Base-by-base conservation (phyloP, 306 rosid species). In the Betula pendula region DNA sequence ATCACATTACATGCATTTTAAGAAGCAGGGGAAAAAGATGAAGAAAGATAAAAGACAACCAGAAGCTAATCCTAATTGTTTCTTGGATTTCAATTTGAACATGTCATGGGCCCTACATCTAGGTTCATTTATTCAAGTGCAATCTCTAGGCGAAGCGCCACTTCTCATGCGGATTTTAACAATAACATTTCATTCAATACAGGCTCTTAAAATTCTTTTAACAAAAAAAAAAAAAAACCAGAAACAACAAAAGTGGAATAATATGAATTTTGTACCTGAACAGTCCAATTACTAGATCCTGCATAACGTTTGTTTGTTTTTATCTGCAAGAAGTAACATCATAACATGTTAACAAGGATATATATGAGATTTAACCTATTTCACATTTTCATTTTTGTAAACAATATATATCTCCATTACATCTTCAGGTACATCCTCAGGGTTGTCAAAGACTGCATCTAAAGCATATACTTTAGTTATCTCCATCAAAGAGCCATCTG, bases 241-340 rank as follows among this genome's bases (percentile, higher is more conserved):
- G 49, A 71, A 38, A 71, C 47, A 55, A 11, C 4, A 33, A 75
- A 5, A 43, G 65, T 60, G 20, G 62, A 67, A 50, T 66, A 60
- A 60, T 24, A 19, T 72, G 60, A 53, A 71, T 1, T 79, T 43
- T 51, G 76, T 76, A 94, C 98, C 97, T 83, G 89, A 67, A 94
- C 98, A 44, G 98, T 94, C 98, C 97, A 94, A 40, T 90, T 86
- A 51, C 80, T 17, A 48, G 98, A 90, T 74, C 98, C 98, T 20
- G 98, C 97, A 85, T 91, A 94, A n/a, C 98, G 96, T 82, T 94
- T 94, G 78, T 92, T 94, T 68, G 94, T 0, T 85, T 92, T 92
- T 31, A 94, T 85, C 98, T 92, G 85, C 73, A 74, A 29, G 71
- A 62, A 69, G 15, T 4, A 25, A 77, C 38, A 71, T 68, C 19